These are phyloP conservation scores for Biscogniauxia marginata DNA, from an alignment of 2,329 filamentous ascomycete species.

Conservation along the genomic window DNA sequence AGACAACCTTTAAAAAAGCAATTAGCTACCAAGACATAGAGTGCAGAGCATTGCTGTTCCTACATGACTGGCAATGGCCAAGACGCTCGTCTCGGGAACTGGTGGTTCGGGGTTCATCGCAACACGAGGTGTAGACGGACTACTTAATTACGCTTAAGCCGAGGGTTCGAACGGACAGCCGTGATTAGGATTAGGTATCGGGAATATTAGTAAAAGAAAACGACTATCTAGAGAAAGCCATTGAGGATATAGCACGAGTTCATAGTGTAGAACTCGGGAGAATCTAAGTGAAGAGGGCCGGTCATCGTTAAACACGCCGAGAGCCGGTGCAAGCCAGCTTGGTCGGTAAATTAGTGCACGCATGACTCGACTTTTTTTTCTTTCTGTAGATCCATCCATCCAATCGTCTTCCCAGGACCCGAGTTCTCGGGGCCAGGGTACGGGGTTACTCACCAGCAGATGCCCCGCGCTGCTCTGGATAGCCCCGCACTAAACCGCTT, in stretches of 20 bases:
- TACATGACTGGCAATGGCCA: conserved; percentile 94
- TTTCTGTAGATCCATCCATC: background rate
- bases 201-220: too few relatives aligned
- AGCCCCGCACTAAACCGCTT: conserved; percentile 17
- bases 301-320: conserved; percentile 11
- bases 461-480: conserved; percentile 14
- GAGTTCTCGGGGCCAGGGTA: background rate
- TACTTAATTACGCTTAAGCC: too few relatives aligned
- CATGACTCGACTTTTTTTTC: background rate
- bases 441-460: background rate
- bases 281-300: too few relatives aligned
- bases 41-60: conserved; percentile 23
- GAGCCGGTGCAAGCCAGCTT: conserved; percentile 15
- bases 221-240: too few relatives aligned
- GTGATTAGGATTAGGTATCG: too few relatives aligned
- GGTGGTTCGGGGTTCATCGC: conserved; percentile 41
- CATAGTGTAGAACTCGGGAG: too few relatives aligned
- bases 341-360: background rate
- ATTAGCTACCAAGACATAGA: conserved; percentile 30
- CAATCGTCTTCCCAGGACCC: background rate
- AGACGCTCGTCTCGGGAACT: conserved; percentile 63
- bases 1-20: conserved; percentile 59
- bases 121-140: too few relatives aligned
- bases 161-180: too few relatives aligned
- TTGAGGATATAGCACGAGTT: too few relatives aligned